These are phyloP conservation scores for Hypomyces rosellus DNA, from an alignment of 2,329 filamentous ascomycete species.

Conservation along the genomic window DNA sequence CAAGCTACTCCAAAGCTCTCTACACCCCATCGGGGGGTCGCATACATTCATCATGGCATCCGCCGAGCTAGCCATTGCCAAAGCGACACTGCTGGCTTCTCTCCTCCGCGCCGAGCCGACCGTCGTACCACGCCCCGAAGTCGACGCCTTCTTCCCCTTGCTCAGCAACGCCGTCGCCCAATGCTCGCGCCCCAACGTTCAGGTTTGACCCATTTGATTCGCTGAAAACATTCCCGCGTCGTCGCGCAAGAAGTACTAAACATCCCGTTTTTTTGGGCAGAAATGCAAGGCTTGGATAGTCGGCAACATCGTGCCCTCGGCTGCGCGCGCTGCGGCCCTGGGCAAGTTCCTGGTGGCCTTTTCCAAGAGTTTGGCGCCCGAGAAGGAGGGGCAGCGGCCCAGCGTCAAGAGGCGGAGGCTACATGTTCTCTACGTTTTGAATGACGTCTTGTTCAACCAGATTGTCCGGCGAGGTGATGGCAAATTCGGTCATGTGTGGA, in stretches of 20 bases:
- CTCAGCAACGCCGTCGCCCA: slow-evolving; percentile 59
- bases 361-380: slow-evolving; percentile 37
- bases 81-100: slow-evolving; percentile 68
- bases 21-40: background rate
- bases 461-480: slow-evolving; percentile 46
- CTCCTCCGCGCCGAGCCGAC: slow-evolving; percentile 70
- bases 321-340: slow-evolving; percentile 58
- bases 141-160: slow-evolving; percentile 61
- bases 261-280: slow-evolving; percentile 46
- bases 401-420: slow-evolving; percentile 64
- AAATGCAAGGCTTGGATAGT: slow-evolving; percentile 84
- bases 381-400: slow-evolving; percentile 29
- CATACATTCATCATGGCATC: slow-evolving; percentile 49
- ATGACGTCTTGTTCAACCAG: slow-evolving; percentile 69
- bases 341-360: slow-evolving; percentile 71
- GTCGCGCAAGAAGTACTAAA: slow-evolving; percentile 18
- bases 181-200: slow-evolving; percentile 76
- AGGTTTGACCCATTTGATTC: slow-evolving; percentile 60
- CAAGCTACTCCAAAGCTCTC: slow-evolving; percentile 9
- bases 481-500: slow-evolving; percentile 50
- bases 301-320: slow-evolving; percentile 62
- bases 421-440: slow-evolving; percentile 71
- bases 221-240: slow-evolving; percentile 5
- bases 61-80: slow-evolving; percentile 69
- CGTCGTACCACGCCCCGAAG: slow-evolving; percentile 60